phyloP scores from a whole-genome alignment of 176 grass and related monocot genomes.

The Avena insularis region DNA sequence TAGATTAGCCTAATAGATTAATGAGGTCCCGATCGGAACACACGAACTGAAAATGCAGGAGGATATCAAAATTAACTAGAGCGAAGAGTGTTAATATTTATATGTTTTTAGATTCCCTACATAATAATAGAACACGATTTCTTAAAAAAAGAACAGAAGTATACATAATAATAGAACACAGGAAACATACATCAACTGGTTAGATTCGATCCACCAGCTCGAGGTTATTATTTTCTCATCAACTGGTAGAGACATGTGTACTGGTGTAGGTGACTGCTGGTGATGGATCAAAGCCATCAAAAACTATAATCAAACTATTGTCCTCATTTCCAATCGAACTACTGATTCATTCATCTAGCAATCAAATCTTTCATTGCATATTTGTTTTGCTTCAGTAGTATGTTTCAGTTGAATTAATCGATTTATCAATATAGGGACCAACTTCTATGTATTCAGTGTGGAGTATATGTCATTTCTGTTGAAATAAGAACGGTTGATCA shows the following conservation, averaged over 20 bases:
- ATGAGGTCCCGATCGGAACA: not conserved
- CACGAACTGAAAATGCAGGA: not conserved
- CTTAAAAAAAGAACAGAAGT: no score
- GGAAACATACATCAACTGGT: not conserved
- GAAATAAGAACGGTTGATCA: not conserved
- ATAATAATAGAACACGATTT: not conserved
- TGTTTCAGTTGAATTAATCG: no score
- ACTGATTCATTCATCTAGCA: not conserved
- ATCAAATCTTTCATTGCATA: not conserved
- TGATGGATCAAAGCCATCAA: not conserved
- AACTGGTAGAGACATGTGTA: not conserved
- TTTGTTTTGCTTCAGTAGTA: no score
- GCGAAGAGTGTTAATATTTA: not conserved
- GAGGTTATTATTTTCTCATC: not conserved
- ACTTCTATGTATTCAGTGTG: no score
- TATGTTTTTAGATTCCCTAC: not conserved
- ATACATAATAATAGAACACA: not conserved
- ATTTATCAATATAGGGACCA: no score
- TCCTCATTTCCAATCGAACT: not conserved
- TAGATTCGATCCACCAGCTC: not conserved
- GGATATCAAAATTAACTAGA: not conserved
- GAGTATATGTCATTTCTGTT: no score
- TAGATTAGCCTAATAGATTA: not conserved
- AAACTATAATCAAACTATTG: not conserved
- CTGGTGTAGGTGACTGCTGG: not conserved